phyloP scores from a whole-genome alignment of 495 filamentous ascomycete species.

The Cudoniella acicularis region DNA sequence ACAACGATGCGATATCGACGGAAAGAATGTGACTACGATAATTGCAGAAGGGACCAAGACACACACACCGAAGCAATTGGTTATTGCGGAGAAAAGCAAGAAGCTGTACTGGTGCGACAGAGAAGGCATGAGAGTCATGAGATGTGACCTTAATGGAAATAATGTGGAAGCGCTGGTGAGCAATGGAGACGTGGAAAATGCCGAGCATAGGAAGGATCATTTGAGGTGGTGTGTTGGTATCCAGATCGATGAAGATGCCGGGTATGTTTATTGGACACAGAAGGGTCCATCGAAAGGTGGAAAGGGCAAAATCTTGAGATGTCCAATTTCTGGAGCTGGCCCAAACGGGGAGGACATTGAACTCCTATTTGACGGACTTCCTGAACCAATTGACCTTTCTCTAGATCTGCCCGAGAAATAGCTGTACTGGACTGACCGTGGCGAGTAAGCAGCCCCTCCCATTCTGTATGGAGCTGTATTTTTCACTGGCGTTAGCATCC shows the following conservation, averaged over 20 bases:
- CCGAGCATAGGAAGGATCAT: constrained; percentile 22
- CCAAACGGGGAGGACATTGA: constrained; percentile 33
- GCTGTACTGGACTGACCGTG: constrained; percentile 55
- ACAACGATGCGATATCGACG: constrained; percentile 8
- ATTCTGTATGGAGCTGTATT: constrained; percentile 35
- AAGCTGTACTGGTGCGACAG: constrained; percentile 52
- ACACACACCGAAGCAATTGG: constrained; percentile 54
- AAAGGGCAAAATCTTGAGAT: neutral
- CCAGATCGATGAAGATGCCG: constrained; percentile 30
- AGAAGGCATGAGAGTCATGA: constrained; percentile 46
- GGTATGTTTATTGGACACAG: constrained; percentile 52
- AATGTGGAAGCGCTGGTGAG: neutral
- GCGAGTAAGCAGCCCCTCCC: constrained; percentile 41
- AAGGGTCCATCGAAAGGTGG: constrained; percentile 43
- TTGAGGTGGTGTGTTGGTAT: constrained; percentile 50
- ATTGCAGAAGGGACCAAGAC: constrained; percentile 32
- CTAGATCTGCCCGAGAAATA: constrained; percentile 35
- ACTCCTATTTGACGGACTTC: constrained; percentile 36
- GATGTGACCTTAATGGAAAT: neutral
- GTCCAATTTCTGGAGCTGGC: neutral
- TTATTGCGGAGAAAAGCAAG: constrained; percentile 27
- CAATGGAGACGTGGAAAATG: neutral
- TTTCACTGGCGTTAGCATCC: constrained; percentile 6
- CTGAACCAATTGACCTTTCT: constrained; percentile 48
- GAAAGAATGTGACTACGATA: constrained; percentile 10